Percentiles rank a stretch among this genome's conserved stretches.
These are phyloP conservation scores for Aspergillus fructus DNA, from an alignment of 2,329 filamentous ascomycete species.

Conservation along the genomic window DNA sequence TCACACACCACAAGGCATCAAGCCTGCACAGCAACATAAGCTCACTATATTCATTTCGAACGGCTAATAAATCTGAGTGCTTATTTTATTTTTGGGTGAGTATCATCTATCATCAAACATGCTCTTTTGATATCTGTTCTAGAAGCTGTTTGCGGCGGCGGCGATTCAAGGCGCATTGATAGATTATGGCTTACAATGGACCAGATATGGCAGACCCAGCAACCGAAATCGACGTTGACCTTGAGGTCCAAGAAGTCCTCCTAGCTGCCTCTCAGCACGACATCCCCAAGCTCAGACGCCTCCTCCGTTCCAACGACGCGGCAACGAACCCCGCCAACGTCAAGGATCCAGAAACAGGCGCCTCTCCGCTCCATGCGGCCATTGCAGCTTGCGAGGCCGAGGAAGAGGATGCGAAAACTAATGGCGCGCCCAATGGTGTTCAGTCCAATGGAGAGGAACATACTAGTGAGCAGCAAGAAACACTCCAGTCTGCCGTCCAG, in stretches of 20 bases:
- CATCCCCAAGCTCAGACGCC: constrained; percentile 63
- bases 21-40: not conserved
- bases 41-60: not conserved
- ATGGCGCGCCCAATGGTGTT: constrained; percentile 23
- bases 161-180: not conserved
- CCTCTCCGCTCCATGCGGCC: constrained; percentile 84
- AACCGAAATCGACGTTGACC: constrained; percentile 35
- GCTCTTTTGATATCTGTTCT: not conserved
- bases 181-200: not conserved
- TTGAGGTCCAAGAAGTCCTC: constrained; percentile 59
- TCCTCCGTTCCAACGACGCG: constrained; percentile 58
- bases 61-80: not conserved
- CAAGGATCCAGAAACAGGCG: constrained; percentile 81
- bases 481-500: constrained; percentile 61
- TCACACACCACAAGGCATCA: not conserved
- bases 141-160: not conserved
- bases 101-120: not conserved
- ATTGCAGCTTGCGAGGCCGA: constrained; percentile 68
- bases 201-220: constrained; percentile 26
- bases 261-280: constrained; percentile 68
- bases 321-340: constrained; percentile 63
- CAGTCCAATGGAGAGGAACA: constrained; percentile 11
- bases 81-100: not conserved
- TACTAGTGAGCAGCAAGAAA: constrained; percentile 15
- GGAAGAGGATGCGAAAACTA: constrained; percentile 25